Base-by-base conservation (phyloP, 805 yeast species). In the Teunomyces pallodes region DNA sequence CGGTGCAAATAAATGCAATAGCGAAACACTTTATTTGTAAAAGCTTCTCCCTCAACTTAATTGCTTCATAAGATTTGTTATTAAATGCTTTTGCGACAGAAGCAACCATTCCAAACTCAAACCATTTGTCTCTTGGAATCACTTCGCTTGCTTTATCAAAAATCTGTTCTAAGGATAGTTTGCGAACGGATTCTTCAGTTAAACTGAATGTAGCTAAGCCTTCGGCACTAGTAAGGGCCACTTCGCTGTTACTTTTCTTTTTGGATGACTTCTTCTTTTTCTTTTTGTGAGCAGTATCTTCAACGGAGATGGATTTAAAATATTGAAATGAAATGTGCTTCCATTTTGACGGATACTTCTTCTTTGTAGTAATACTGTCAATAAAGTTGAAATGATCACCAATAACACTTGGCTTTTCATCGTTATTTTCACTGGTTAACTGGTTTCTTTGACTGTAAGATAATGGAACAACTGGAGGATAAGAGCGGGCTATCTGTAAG, bases 81-180 rank as follows among this genome's bases (percentile, higher is more conserved):
- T 79, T 80, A 70, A 87, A 90, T 0, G 96, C 82, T 64, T 89
- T 90, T 0, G 90, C 88, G 28, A 80, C 72, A 5, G 83, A 68
- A 0, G 86, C 84, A 39, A 76, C 78, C 33, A 84, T 64, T 1
- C 84, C 77, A 56, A 84, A 88, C 31, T 80, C 83, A 49, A 76
- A 75, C 82, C 87, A 82, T 32, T 67, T 72, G n/a, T 82, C 82
- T 30, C 75, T 60, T 3, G 96, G 95, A 14, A 86, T 63, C 9
- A 65, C 65, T 32, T 72, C 77, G 52, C 70, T 60, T 3, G 87
- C 90, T 49, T 74, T 79, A 46, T 84, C 87, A 57, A 74, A 83
- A 14, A 87, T 75, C 58, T 86, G 87, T 52, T 83, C 84, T 20
- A 80, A 62, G 0, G 85, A 67, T 16, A 78, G 59, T 46, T 77